Evolutionary conservation across 2,329 filamentous ascomycete species (phyloP), one percentile per base, ranked within the genome.

Genomic region (Cucurbitaria berberidis): DNA sequence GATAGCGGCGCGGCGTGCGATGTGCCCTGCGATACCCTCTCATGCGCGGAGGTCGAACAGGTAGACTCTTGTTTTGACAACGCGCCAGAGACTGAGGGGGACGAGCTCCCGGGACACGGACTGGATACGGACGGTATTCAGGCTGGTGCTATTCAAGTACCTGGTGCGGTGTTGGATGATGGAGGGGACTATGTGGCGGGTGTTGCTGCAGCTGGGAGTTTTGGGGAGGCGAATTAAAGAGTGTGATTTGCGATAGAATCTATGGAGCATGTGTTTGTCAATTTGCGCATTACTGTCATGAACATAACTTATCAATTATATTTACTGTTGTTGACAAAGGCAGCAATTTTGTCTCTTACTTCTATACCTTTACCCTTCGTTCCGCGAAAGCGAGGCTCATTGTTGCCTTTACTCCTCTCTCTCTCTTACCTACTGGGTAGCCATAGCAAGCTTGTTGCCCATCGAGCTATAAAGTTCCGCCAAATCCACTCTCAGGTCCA

Each of bases 11-110:
- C 51, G 7, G 51, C 29, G 19, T 62, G 61, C 30, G 50, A 51
- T 38, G 40, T 45, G 2, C 34, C 29, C 10, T 64, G 59, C 22
- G 48, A 56, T 19, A 34, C n/a, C 5, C 16, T 48, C 35, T 51
- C 51, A 10, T 64, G 59, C 30, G 45, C 24, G 15, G 56, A 62
- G 45, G 60, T 57, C n/a, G 29, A 41, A 41, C 50, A 51, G 44
- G 26, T 48, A 22, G 30, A 35, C 27, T 44, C 40, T 4, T 59
- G 60, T 27, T 55, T 45, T 40, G 51, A 19, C 8, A 39, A 18
- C 11, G 21, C 44, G 9, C 21, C 32, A 15, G 11, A 18, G 34
- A 10, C 16, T 26, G 30, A 16, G 38, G 51, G 29, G 3, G 13
- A 22, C 36, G 45, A 42, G 26, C 21, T 29, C 19, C 40, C 41